Base-by-base conservation (phyloP, 2,329 filamentous ascomycete genomes). In the Epichloe sp. region DNA sequence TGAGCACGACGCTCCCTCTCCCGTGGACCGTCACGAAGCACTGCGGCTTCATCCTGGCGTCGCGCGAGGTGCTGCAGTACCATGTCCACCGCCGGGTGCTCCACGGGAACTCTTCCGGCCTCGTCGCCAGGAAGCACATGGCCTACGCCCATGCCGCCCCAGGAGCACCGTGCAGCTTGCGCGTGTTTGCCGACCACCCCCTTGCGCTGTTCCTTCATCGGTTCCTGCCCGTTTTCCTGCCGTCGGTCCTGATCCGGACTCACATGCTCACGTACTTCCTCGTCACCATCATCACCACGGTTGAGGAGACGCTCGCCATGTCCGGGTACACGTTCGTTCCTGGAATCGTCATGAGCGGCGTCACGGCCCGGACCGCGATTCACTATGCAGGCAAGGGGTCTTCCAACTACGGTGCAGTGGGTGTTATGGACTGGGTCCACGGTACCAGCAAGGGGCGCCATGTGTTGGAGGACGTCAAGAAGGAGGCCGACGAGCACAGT, bases 191-290 rank as follows among this genome's bases (percentile, higher is more conserved):
- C 53, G 83, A 88, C 63, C 83, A 88, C 60, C 85, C 85, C 0
- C 55, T 80, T 0, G 75, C 80, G 1, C 76, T 84, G 46, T 66
- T 88, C 6, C 65, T 87, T 1, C 73, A 77, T 54, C 78, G 77
- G 46, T 80, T 85, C 61, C 52, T 85, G 1, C 85, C 85, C 0
- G 65, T 80, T 6, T 85, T 85, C 61, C 64, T 86, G 0, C 82
- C 85, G 1, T 77, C 83, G 1, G 66, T 82, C 19, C 56, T 77
- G n/a, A 71, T 87, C 41, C 80, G 81, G 8, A 80, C 83, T 37
- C 85, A 89, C 63, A 73, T 88, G 4, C 71, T 88, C n/a, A 86
- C 82, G 0, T 88, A 83, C 67, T 75, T 86, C 51, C 59, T 86
- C 11, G 77, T 86, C 55, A 70, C 82, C 15, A 73, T 75, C 0